A percentile compares a stretch with the other conserved stretches of the same genome.
Evolutionary conservation across 192 early-diverging fungal species (phyloP).

Genomic region (Coemansia sp.): DNA sequence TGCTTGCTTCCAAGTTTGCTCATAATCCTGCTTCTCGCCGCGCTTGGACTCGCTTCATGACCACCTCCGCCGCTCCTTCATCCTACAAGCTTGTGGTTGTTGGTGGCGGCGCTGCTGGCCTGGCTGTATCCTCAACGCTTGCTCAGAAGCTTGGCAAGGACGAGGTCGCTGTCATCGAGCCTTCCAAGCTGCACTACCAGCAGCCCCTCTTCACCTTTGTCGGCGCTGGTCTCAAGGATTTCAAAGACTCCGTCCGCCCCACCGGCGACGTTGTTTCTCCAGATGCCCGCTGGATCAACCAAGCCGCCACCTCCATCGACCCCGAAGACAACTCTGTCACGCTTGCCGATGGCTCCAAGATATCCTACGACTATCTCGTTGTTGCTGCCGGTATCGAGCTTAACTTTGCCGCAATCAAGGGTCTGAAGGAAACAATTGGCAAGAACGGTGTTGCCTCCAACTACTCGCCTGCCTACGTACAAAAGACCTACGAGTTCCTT

Average conservation of each 20-base stretch:
- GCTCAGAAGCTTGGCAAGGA: slow-evolving; percentile 62
- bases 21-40: slow-evolving; percentile 15
- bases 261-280: slow-evolving; percentile 71
- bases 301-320: slow-evolving; percentile 67
- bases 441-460: slow-evolving; percentile 83
- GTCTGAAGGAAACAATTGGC: slow-evolving; percentile 69
- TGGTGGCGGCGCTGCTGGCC: slow-evolving; percentile 54
- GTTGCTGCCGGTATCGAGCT: slow-evolving; percentile 78
- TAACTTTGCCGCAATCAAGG: slow-evolving; percentile 76
- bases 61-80: slow-evolving; percentile 33
- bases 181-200: slow-evolving; percentile 72
- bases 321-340: slow-evolving; percentile 69
- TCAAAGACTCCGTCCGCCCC: slow-evolving; percentile 66
- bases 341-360: slow-evolving; percentile 62
- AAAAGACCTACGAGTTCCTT: slow-evolving; percentile 73
- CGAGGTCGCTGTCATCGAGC: slow-evolving; percentile 75
- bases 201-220: slow-evolving; percentile 93
- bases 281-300: slow-evolving; percentile 73
- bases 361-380: slow-evolving; percentile 67
- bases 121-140: slow-evolving; percentile 69
- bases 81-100: slow-evolving; percentile 56
- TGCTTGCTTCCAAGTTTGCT: slow-evolving; percentile 36
- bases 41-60: slow-evolving; percentile 30
- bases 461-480: slow-evolving; percentile 72
- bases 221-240: slow-evolving; percentile 79